Conservation (phyloP, 768 basidiomycete species). For the Leccinum imitatum region DNA sequence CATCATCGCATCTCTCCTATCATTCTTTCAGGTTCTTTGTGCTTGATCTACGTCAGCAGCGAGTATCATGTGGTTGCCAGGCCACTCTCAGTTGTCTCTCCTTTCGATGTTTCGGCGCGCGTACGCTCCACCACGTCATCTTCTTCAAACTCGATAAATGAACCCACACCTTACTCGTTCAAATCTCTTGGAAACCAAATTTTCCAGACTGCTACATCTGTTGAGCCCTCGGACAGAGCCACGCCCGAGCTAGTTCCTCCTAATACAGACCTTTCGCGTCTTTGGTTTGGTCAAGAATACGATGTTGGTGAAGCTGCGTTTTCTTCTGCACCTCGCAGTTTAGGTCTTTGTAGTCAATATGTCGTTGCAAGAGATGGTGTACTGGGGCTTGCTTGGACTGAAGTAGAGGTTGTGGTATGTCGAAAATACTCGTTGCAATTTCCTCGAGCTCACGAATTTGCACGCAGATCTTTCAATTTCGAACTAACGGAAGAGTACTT, state of each 20-base stretch:
- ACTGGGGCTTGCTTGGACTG: constrained; percentile 49
- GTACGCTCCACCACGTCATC: constrained; percentile 19
- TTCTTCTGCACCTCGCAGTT: constrained; percentile 11
- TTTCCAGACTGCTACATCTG: constrained; percentile 41
- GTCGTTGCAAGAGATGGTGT: constrained; percentile 28
- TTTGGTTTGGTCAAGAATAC: constrained; percentile 26
- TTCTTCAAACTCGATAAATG: constrained; percentile 23
- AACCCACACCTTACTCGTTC: constrained; percentile 46
- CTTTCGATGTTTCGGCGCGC: constrained; percentile 14
- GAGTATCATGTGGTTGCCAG: constrained; percentile 47
- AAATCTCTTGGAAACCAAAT: constrained; percentile 53
- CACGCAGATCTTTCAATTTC: constrained; percentile 24
- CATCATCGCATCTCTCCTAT: constrained; percentile 10
- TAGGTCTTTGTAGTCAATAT: constrained; percentile 23
- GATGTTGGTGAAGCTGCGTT: constrained; percentile 17
- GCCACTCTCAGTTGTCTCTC: constrained; percentile 36
- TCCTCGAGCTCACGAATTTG: neutral
- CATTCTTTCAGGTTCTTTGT: constrained; percentile 22
- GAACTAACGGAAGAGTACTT: neutral
- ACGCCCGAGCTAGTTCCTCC: constrained; percentile 31
- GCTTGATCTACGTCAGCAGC: constrained; percentile 39
- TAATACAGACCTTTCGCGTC: constrained; percentile 19
- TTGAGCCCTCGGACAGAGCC: constrained; percentile 22
- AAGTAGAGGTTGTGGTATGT: constrained; percentile 33
- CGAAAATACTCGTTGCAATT: neutral